phyloP scores from a whole-genome alignment of 2,329 filamentous ascomycete species.

The Fusarium humuli region DNA sequence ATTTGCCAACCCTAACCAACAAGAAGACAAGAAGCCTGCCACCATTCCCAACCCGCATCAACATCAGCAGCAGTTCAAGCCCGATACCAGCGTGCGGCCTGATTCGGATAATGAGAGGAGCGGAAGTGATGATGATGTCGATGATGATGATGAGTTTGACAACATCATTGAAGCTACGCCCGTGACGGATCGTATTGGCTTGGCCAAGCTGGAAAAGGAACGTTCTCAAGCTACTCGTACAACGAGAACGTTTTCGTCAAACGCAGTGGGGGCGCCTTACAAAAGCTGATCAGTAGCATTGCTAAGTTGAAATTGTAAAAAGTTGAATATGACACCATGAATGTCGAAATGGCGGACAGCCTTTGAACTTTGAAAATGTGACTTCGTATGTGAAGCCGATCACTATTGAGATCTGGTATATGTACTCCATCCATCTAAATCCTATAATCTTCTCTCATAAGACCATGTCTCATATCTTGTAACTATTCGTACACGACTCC shows the following conservation, averaged over 20 bases:
- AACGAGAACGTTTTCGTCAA: slow-evolving; percentile 64
- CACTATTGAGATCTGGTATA: slow-evolving; percentile 26
- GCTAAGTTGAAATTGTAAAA: neutral
- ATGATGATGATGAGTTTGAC: slow-evolving; percentile 83
- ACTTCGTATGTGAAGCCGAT: neutral
- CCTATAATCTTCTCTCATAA: slow-evolving; percentile 19
- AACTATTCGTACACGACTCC: slow-evolving; percentile 30
- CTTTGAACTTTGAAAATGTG: neutral
- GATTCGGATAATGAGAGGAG: slow-evolving; percentile 73
- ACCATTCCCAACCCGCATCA: slow-evolving; percentile 70
- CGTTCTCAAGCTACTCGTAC: slow-evolving; percentile 60
- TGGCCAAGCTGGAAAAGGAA: slow-evolving; percentile 68
- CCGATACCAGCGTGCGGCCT: slow-evolving; percentile 75
- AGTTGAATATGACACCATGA: neutral
- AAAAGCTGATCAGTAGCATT: slow-evolving; percentile 52
- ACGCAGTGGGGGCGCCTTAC: slow-evolving; percentile 60
- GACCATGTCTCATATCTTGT: slow-evolving; percentile 15
- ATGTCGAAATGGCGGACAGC: neutral
- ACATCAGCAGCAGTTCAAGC: slow-evolving; percentile 56
- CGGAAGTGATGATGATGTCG: slow-evolving; percentile 54
- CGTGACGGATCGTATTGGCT: slow-evolving; percentile 84
- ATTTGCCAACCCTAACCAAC: slow-evolving; percentile 67
- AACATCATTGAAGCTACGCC: slow-evolving; percentile 92
- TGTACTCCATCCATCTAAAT: slow-evolving; percentile 2
- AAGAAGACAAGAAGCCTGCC: slow-evolving; percentile 67